Percentiles rank a stretch among this genome's conserved stretches.
phyloP scores from a whole-genome alignment of 2,329 filamentous ascomycete genomes.

The Trichoderma simmonsii region DNA sequence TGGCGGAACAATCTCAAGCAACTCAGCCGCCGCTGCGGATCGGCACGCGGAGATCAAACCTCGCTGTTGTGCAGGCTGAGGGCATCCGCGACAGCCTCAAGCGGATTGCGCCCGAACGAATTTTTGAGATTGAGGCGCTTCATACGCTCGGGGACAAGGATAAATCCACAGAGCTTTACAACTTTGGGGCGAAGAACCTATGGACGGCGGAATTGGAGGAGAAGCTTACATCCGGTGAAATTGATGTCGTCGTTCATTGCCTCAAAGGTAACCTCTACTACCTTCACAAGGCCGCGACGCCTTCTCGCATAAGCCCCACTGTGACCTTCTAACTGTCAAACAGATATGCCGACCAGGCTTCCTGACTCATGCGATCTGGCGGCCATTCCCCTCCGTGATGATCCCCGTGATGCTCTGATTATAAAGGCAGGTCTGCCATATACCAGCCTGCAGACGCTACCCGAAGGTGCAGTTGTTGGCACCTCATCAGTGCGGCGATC shows the following conservation, averaged over 20 bases:
- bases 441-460: background rate
- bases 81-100: conserved; percentile 4
- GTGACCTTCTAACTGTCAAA: background rate
- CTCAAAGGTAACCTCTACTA: background rate
- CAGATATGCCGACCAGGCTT: conserved; percentile 15
- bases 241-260: conserved; percentile 16
- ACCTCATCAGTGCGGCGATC: conserved; percentile 11
- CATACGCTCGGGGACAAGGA: conserved; percentile 12
- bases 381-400: conserved; percentile 10
- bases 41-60: conserved; percentile 9
- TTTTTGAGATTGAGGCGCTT: conserved; percentile 4
- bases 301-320: background rate
- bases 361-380: conserved; percentile 9
- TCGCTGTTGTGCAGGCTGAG: conserved; percentile 13
- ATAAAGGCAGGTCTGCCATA: conserved; percentile 9
- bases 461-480: conserved; percentile 11
- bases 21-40: conserved; percentile 1
- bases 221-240: background rate
- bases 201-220: conserved; percentile 14
- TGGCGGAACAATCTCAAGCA: background rate
- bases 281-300: background rate
- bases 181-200: conserved; percentile 14
- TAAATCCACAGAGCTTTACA: conserved; percentile 4
- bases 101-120: background rate
- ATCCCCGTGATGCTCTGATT: conserved; percentile 14